Evolutionary conservation across 2,329 filamentous ascomycete genomes (phyloP), one percentile per base, ranked within the genome.

Genomic region (Elsinoe necatrix): DNA sequence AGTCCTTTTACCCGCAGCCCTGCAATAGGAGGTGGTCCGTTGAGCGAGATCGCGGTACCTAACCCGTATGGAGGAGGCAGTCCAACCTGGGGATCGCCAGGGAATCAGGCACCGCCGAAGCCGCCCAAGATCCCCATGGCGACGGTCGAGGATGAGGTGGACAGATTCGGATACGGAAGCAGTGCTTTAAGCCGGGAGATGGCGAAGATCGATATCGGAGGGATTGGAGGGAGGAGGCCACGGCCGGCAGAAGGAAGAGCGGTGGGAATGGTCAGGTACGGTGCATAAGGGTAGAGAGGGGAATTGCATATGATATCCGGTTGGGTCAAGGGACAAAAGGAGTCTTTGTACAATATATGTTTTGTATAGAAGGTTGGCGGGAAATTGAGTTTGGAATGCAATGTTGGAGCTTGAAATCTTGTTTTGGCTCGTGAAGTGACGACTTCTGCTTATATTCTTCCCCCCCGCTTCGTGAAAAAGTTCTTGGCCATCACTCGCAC

Each of bases 151-250:
- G 70, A 71, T 31, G 64, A 51, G 37, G 50, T 3, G 31, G 72
- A 68, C 54, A 71, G 68, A 14, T 69, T 71, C 35, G 60, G 58
- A 16, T 64, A 62, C 14, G 23, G 77, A 77, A 57, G 75, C 80
- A 60, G 76, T 77, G 81, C 84, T 18, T 71, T 91, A 54, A 79
- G 86, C 69, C 77, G 88, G 61, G 87, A 91, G 71, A 80, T 91
- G 76, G 82, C 69, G 60, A 71, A 67, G 61, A 75, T 76, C 59
- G 74, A 77, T 60, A 71, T 77, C 60, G 72, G 74, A 11, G 63
- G 66, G 23, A 55, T 55, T 34, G 52, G 52, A 14, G 37, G 16
- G 9, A 21, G 54, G 11, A 56, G 54, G 29, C 63, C 65, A 18
- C 3, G 61, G 63, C 54, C 64, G 63, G 5, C 61, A 64, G 61